A percentile compares a stretch with the other conserved stretches of the same genome.
Evolutionary conservation across 1,284 basidiomycete genomes (phyloP).

Genomic region (Peniophora sp.): DNA sequence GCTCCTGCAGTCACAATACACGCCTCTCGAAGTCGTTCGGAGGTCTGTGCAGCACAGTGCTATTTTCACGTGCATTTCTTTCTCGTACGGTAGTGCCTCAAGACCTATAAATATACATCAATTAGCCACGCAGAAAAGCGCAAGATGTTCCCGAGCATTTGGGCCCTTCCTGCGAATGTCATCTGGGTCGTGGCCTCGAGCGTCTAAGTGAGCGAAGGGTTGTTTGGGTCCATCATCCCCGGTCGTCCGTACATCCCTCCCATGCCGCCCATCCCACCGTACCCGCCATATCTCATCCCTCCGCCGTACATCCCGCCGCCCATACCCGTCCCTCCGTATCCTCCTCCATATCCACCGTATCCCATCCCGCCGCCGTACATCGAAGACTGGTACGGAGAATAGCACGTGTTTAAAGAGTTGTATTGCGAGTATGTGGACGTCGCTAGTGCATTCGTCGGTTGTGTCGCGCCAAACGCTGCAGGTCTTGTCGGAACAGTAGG

Average conservation of each 20-base stretch:
- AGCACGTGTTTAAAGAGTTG: slow-evolving; percentile 34
- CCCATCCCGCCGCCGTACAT: slow-evolving; percentile 24
- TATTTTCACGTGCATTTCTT: too few relatives aligned
- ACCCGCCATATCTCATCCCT: slow-evolving; percentile 24
- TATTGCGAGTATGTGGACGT: slow-evolving; percentile 32
- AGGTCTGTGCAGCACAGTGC: too few relatives aligned
- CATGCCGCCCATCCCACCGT: slow-evolving; percentile 17
- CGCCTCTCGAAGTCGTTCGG: too few relatives aligned
- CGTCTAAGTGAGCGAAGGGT: slow-evolving; percentile 74
- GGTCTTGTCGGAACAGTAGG: background rate
- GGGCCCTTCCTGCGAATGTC: slow-evolving; percentile 92
- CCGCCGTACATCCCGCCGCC: slow-evolving; percentile 14
- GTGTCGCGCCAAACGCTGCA: background rate
- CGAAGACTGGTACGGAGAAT: slow-evolving; percentile 36
- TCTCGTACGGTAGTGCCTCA: too few relatives aligned
- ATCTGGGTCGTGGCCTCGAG: slow-evolving; percentile 87
- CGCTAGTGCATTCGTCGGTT: slow-evolving; percentile 9
- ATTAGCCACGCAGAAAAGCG: too few relatives aligned
- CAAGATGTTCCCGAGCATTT: too few relatives aligned
- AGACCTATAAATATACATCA: too few relatives aligned
- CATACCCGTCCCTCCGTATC: slow-evolving; percentile 28
- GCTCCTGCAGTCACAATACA: too few relatives aligned
- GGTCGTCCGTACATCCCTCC: slow-evolving; percentile 31
- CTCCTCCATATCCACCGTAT: slow-evolving; percentile 25
- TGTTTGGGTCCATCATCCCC: slow-evolving; percentile 43